Conservation (phyloP, 805 yeast genomes). For the Candida insectalens region DNA sequence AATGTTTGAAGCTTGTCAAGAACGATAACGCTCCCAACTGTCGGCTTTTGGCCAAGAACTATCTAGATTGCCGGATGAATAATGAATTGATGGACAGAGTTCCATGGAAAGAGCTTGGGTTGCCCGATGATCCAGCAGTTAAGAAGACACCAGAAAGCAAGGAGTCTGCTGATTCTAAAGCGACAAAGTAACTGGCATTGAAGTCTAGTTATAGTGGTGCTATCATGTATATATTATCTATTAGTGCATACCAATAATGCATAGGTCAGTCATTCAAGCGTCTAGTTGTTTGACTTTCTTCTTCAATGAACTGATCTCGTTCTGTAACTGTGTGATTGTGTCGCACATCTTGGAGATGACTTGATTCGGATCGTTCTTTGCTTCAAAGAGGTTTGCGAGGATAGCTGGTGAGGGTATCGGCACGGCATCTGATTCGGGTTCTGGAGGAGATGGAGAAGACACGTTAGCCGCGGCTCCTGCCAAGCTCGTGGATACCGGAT, state of each 20-base stretch:
- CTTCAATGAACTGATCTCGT: slow-evolving; percentile 12
- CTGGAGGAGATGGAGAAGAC: too few species aligned
- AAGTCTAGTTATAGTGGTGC: not conserved
- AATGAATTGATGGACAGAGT: slow-evolving; percentile 33
- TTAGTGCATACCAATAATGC: not conserved
- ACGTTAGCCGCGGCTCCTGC: too few species aligned
- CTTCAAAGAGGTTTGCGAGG: too few species aligned
- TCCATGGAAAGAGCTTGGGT: slow-evolving; percentile 27
- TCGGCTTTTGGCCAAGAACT: slow-evolving; percentile 70
- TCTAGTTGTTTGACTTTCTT: slow-evolving; percentile 11
- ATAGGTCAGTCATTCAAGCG: too few species aligned
- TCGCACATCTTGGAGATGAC: slow-evolving; percentile 9
- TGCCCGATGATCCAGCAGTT: slow-evolving; percentile 21
- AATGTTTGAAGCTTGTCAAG: slow-evolving; percentile 66
- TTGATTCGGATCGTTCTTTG: too few species aligned
- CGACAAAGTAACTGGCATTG: not conserved
- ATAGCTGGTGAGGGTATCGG: too few species aligned
- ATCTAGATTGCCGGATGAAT: slow-evolving; percentile 84
- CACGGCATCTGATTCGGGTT: too few species aligned
- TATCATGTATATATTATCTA: not conserved
- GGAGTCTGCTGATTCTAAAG: too few species aligned
- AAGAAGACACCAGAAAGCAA: not conserved
- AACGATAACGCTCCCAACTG: slow-evolving; percentile 91
- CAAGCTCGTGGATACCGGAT: too few species aligned
- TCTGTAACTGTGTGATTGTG: slow-evolving; percentile 13